phyloP scores from a whole-genome alignment of 1,284 basidiomycete genomes.

The Cystobasidiaceae sp. region DNA sequence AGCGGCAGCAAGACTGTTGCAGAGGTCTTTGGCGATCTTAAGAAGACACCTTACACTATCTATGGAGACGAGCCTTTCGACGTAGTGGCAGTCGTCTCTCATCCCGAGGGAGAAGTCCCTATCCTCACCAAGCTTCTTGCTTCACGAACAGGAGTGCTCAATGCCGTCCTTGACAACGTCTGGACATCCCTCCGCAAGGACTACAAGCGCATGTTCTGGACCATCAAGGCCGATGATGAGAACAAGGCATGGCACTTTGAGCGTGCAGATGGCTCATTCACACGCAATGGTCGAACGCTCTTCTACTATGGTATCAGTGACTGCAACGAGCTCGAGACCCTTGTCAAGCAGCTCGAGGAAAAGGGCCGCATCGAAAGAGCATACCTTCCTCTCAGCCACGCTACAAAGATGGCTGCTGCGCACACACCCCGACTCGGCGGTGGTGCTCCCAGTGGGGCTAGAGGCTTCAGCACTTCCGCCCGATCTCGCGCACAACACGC shows the following conservation, averaged over 20 bases:
- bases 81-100: conserved; percentile 87
- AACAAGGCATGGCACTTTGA: conserved; percentile 98
- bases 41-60: conserved; percentile 79
- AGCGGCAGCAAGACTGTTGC: conserved; percentile 81
- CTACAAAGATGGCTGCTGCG: conserved; percentile 3
- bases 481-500: conserved; percentile 45
- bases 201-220: conserved; percentile 93
- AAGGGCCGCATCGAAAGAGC: conserved; percentile 78
- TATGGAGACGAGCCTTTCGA: conserved; percentile 98
- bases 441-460: conserved; percentile 39
- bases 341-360: conserved; percentile 75
- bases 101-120: conserved; percentile 81
- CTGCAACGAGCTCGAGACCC: conserved; percentile 82
- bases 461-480: conserved; percentile 70
- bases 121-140: conserved; percentile 89
- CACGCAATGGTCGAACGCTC: conserved; percentile 78
- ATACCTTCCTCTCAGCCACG: conserved; percentile 67
- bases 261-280: conserved; percentile 94
- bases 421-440: conserved; percentile 58
- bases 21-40: conserved; percentile 74
- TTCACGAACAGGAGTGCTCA: conserved; percentile 81
- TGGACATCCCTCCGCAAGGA: conserved; percentile 94
- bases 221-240: conserved; percentile 89
- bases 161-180: conserved; percentile 94
- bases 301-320: conserved; percentile 98